Evolutionary conservation across 257 asterid species (phyloP).

Genomic region (Primulina eburnea): DNA sequence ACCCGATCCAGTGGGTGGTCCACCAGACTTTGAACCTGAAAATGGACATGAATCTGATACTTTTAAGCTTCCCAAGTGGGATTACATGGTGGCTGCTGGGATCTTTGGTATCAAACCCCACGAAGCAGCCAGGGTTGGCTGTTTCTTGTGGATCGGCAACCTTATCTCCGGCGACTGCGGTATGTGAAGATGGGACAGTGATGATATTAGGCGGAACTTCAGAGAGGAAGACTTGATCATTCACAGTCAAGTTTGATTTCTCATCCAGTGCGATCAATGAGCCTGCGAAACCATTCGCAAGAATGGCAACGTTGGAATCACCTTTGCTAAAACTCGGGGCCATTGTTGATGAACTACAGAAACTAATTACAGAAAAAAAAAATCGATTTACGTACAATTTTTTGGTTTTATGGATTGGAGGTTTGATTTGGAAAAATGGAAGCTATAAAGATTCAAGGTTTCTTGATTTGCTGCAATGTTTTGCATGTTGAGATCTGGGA

Average conservation of each 20-base stretch:
- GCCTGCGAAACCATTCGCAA: constrained; percentile 10
- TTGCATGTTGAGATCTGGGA: background rate
- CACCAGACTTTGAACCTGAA: constrained; percentile 41
- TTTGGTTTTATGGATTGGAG: too few species aligned
- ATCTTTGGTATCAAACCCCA: constrained; percentile 23
- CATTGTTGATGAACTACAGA: constrained; percentile 2
- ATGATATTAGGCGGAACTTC: constrained; percentile 24
- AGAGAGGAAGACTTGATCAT: constrained; percentile 32
- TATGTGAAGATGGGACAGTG: constrained; percentile 18
- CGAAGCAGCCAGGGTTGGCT: constrained; percentile 24
- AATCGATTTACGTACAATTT: too few species aligned
- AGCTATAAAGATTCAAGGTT: background rate
- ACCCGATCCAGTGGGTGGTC: constrained; percentile 37
- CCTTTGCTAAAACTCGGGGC: constrained; percentile 34
- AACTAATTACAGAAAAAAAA: too few species aligned
- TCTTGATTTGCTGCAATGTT: background rate
- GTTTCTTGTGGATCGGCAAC: background rate
- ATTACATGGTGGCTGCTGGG: constrained; percentile 27
- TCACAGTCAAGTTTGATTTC: constrained; percentile 25
- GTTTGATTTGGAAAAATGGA: background rate
- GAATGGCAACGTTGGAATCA: constrained; percentile 18
- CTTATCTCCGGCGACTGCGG: constrained; percentile 20
- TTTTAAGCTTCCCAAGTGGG: constrained; percentile 30
- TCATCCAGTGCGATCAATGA: constrained; percentile 22
- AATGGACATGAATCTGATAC: constrained; percentile 31